Evolutionary conservation across 768 basidiomycete species (phyloP).

Genomic region (Bullera alba): DNA sequence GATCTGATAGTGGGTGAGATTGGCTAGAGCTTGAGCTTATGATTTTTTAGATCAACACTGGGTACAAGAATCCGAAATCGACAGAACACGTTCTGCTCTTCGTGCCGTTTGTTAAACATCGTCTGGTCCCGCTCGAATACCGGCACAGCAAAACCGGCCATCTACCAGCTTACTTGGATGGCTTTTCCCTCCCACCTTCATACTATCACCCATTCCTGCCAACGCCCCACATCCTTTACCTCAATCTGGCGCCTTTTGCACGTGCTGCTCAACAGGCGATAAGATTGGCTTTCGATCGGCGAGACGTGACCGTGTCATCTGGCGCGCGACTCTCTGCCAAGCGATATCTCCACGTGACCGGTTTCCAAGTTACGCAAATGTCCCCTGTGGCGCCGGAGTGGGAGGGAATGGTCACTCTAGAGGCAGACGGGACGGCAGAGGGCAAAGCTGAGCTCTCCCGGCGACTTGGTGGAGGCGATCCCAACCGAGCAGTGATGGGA

Average conservation of each 20-base stretch:
- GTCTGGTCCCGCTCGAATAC: constrained; percentile 42
- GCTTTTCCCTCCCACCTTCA: constrained; percentile 41
- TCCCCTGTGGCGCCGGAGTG: constrained; percentile 27
- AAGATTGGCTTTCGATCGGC: constrained; percentile 41
- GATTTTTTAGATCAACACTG: constrained; percentile 35
- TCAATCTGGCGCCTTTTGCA: constrained; percentile 41
- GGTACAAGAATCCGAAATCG: constrained; percentile 23
- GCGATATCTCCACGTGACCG: constrained; percentile 45
- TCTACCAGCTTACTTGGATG: constrained; percentile 41
- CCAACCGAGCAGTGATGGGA: constrained; percentile 17
- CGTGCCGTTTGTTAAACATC: constrained; percentile 36
- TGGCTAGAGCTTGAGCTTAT: background rate
- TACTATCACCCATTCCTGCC: constrained; percentile 44
- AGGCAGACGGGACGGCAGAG: constrained; percentile 46
- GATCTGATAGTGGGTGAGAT: constrained; percentile 34
- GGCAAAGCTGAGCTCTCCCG: constrained; percentile 37
- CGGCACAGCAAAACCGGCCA: constrained; percentile 25
- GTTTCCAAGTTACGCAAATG: constrained; percentile 29
- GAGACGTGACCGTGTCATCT: constrained; percentile 40
- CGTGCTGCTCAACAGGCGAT: constrained; percentile 23
- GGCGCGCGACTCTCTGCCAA: constrained; percentile 43
- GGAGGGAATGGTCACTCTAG: constrained; percentile 44
- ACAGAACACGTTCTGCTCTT: constrained; percentile 40
- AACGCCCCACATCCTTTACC: constrained; percentile 36
- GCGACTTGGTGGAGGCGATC: constrained; percentile 24